A percentile compares a stretch with the other conserved stretches of the same genome.
phyloP scores from a whole-genome alignment of 306 rosid species.

The Dryas alaskensis region DNA sequence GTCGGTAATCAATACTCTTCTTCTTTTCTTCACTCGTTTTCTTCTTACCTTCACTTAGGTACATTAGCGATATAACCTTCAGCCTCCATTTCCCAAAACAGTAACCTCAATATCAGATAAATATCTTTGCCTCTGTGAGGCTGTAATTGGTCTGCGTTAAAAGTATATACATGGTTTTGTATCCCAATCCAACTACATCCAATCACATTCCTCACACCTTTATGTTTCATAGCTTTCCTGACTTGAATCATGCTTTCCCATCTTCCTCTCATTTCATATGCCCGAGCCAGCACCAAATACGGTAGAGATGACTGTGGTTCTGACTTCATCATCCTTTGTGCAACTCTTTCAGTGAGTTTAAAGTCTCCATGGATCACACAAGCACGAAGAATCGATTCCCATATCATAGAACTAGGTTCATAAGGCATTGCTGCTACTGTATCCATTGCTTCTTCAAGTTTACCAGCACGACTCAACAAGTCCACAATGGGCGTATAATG shows the following conservation, averaged over 20 bases:
- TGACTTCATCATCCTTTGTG: conserved; percentile 50
- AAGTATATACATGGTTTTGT: conserved; percentile 47
- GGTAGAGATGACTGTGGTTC: conserved; percentile 57
- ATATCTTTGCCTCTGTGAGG: conserved; percentile 56
- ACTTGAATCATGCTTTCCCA: conserved; percentile 77
- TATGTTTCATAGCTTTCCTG: conserved; percentile 47
- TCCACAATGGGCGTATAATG: conserved; percentile 57
- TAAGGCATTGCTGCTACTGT: conserved; percentile 46
- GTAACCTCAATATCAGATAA: conserved; percentile 48
- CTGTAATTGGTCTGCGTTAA: conserved; percentile 52
- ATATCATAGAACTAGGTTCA: conserved; percentile 39
- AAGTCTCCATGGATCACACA: conserved; percentile 50
- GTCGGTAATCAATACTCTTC: too few relatives aligned
- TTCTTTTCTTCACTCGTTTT: conserved; percentile 4
- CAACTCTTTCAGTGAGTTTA: conserved; percentile 54
- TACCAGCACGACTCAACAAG: conserved; percentile 65
- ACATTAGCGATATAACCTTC: conserved; percentile 25
- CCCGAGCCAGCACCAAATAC: conserved; percentile 51
- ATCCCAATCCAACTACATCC: conserved; percentile 72
- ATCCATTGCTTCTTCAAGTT: conserved; percentile 56
- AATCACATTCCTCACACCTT: conserved; percentile 30
- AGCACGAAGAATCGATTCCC: conserved; percentile 56
- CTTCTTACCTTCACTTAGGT: neutral
- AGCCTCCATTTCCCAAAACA: conserved; percentile 57
- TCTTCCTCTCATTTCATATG: conserved; percentile 56